These are phyloP conservation scores for Oidiodendron maius DNA, from an alignment of 495 filamentous ascomycete genomes.

Conservation along the genomic window DNA sequence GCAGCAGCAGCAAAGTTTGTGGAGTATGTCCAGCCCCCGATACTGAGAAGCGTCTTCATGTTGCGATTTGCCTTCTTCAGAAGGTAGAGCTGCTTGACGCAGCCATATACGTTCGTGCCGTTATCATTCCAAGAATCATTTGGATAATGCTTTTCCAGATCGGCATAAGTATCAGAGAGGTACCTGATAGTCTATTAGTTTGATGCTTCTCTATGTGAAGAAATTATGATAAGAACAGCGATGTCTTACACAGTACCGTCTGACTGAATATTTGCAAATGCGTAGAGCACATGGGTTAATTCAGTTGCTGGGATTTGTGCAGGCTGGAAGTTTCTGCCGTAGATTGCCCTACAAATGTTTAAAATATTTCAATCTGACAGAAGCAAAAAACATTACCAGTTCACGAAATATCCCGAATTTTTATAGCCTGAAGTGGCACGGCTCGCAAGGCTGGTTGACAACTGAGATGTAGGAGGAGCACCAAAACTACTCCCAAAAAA, in stretches of 20 bases:
- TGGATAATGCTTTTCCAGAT: conserved; percentile 71
- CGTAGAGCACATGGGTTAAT: conserved; percentile 79
- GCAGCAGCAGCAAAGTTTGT: conserved; percentile 67
- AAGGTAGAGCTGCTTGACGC: conserved; percentile 80
- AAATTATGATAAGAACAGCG: neutral
- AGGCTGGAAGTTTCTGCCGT: conserved; percentile 71
- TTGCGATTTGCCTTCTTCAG: conserved; percentile 82
- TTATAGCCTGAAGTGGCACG: conserved; percentile 38
- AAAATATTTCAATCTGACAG: neutral
- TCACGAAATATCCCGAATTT: conserved; percentile 75
- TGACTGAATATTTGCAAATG: conserved; percentile 76
- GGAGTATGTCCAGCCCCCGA: conserved; percentile 91
- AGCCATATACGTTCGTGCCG: conserved; percentile 74
- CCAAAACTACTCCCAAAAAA: neutral
- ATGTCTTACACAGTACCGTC: conserved; percentile 71
- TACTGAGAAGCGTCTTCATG: conserved; percentile 77
- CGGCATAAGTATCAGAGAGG: conserved; percentile 49
- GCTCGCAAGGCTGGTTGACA: neutral
- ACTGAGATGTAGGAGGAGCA: neutral
- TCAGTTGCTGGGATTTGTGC: conserved; percentile 72
- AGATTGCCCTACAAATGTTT: conserved; percentile 60
- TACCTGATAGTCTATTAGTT: conserved; percentile 23
- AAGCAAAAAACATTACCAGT: conserved; percentile 42
- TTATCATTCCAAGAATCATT: conserved; percentile 54
- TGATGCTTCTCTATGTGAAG: neutral